Conservation (phyloP, 129 eudicot genomes). For the Helianthus tuberosus region DNA sequence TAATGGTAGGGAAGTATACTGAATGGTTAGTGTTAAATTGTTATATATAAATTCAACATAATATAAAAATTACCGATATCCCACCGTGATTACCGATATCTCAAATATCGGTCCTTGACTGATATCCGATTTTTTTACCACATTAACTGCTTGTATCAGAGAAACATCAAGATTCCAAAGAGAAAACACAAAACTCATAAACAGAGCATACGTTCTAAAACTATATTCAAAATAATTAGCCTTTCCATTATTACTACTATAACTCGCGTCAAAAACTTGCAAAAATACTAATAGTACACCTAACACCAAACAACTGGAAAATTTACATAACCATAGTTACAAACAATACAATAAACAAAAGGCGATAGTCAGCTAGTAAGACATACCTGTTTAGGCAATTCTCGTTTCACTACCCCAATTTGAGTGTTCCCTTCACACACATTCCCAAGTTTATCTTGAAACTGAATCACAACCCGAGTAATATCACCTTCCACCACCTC, state of each 20-base stretch:
- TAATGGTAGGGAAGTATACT: no score
- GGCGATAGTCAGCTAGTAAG: constrained; percentile 1
- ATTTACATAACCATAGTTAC: background rate
- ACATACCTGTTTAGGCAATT: constrained; percentile 73
- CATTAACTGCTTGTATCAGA: background rate
- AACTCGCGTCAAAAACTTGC: background rate
- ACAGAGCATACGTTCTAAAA: background rate
- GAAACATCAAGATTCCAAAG: background rate
- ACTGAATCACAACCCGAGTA: constrained; percentile 73
- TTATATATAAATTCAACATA: no score
- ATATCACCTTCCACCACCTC: constrained; percentile 98
- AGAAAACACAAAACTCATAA: background rate
- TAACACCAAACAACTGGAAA: background rate
- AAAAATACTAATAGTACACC: constrained; percentile 2
- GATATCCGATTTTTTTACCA: no score
- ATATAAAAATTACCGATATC: no score
- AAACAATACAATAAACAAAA: constrained; percentile 3
- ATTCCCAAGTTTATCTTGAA: constrained; percentile 93
- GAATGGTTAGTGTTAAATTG: no score
- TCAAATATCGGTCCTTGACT: no score
- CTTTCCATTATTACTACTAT: background rate
- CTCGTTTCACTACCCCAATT: constrained; percentile 64
- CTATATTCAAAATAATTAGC: background rate
- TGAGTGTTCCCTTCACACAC: constrained; percentile 87
- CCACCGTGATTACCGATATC: no score